These are phyloP conservation scores for Mimosa bimucronata DNA, from an alignment of 306 rosid genomes.

Conservation along the genomic window DNA sequence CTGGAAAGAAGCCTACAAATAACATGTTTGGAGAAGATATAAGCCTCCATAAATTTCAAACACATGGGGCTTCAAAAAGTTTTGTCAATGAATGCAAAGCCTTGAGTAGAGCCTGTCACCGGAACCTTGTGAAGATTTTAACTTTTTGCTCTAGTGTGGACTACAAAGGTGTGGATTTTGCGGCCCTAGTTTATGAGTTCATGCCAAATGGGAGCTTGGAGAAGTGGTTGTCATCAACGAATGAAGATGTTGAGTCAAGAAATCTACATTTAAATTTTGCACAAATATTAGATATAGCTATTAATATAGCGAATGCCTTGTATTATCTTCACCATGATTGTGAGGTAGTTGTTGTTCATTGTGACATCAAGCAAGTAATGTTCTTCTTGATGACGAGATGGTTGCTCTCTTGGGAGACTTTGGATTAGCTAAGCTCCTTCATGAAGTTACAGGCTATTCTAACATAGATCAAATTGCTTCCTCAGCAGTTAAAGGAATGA, in stretches of 20 bases:
- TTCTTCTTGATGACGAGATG: background rate
- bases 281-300: background rate
- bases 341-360: background rate
- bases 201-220: background rate
- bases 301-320: background rate
- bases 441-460: background rate
- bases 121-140: background rate
- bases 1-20: too few species aligned
- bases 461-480: background rate
- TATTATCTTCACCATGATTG: background rate
- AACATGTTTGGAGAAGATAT: too few species aligned
- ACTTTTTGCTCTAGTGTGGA: background rate
- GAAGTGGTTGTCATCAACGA: background rate
- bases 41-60: too few species aligned
- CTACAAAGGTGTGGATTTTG: background rate
- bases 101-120: background rate
- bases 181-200: background rate
- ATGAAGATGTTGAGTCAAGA: background rate
- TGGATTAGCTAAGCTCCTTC: background rate
- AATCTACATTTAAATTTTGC: background rate
- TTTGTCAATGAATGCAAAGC: background rate
- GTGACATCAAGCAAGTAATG: background rate
- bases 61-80: background rate
- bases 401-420: background rate
- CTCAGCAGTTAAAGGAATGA: background rate